Conservation (phyloP, 1,284 basidiomycete species). For the Cutaneotrichosporon arboriforme region DNA sequence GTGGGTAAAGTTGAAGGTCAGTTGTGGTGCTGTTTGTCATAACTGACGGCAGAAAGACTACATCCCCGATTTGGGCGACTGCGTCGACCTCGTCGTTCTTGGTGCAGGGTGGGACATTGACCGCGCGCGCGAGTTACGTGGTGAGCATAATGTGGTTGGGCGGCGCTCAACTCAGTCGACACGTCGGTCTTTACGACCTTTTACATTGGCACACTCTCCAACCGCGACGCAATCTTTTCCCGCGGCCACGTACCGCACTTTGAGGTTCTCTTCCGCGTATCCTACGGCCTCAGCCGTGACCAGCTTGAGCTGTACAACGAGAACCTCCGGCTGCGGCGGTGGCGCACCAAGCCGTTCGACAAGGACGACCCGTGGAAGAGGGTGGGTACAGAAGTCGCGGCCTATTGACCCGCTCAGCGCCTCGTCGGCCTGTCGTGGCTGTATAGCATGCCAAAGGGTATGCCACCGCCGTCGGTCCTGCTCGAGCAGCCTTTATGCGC, state of each 20-base stretch:
- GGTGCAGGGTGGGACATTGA: constrained; percentile 73
- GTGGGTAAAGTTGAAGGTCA: constrained; percentile 68
- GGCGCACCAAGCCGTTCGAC: constrained; percentile 32
- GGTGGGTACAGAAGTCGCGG: constrained; percentile 22
- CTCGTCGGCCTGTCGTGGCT: constrained; percentile 53
- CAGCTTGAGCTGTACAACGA: constrained; percentile 67
- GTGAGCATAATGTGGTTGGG: no score
- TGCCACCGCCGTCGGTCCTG: constrained; percentile 57
- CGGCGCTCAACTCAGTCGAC: constrained; percentile 56
- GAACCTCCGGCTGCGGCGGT: constrained; percentile 53
- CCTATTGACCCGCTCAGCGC: constrained; percentile 12
- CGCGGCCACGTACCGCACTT: constrained; percentile 54
- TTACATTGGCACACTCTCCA: constrained; percentile 57
- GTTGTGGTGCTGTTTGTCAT: background rate
- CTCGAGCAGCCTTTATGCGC: constrained; percentile 61
- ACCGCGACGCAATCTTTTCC: constrained; percentile 21
- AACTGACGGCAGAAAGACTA: constrained; percentile 65
- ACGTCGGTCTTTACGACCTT: constrained; percentile 69
- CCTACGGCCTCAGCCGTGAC: constrained; percentile 63
- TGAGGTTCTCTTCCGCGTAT: constrained; percentile 63
- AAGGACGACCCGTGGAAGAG: constrained; percentile 34
- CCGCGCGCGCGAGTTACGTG: constrained; percentile 66
- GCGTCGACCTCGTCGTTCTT: constrained; percentile 67
- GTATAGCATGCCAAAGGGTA: constrained; percentile 52
- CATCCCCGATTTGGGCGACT: constrained; percentile 74